Evolutionary conservation across 331 rosid genomes (phyloP).

Genomic region (Quercus tomentella): DNA sequence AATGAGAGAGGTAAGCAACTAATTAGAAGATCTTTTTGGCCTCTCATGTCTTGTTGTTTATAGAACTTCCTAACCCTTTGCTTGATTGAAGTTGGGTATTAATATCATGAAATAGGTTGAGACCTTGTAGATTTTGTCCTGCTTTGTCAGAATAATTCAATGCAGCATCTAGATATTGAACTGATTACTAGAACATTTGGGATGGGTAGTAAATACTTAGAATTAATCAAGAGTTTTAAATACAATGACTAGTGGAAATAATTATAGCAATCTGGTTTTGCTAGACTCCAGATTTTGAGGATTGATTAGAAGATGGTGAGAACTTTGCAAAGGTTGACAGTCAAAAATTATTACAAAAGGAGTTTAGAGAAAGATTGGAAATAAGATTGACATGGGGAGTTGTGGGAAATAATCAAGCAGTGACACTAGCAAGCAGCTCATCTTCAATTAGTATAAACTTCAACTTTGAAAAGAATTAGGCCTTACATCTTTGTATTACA

Average conservation of each 20-base stretch:
- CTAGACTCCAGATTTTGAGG: not conserved
- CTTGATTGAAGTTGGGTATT: constrained; percentile 12
- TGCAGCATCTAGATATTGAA: not conserved
- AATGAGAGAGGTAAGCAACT: constrained; percentile 58
- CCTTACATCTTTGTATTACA: not conserved
- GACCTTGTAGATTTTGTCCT: not conserved
- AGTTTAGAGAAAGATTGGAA: not conserved
- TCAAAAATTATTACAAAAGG: not conserved
- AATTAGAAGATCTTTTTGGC: constrained; percentile 15
- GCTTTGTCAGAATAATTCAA: not conserved
- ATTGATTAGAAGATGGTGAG: not conserved
- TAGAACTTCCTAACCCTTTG: not conserved
- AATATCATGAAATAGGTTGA: not conserved
- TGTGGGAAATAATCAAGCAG: not conserved
- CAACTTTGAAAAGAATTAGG: not conserved
- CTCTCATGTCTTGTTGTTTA: constrained; percentile 5
- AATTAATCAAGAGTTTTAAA: not conserved
- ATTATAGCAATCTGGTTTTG: not conserved
- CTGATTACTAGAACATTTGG: not conserved
- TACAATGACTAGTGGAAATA: not conserved
- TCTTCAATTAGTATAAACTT: not conserved
- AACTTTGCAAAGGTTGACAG: not conserved
- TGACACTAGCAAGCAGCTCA: not conserved
- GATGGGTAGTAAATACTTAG: not conserved
- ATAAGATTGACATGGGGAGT: not conserved